These are phyloP conservation scores for Schizophyllum commune DNA, from an alignment of 1,284 basidiomycete genomes.

Conservation along the genomic window DNA sequence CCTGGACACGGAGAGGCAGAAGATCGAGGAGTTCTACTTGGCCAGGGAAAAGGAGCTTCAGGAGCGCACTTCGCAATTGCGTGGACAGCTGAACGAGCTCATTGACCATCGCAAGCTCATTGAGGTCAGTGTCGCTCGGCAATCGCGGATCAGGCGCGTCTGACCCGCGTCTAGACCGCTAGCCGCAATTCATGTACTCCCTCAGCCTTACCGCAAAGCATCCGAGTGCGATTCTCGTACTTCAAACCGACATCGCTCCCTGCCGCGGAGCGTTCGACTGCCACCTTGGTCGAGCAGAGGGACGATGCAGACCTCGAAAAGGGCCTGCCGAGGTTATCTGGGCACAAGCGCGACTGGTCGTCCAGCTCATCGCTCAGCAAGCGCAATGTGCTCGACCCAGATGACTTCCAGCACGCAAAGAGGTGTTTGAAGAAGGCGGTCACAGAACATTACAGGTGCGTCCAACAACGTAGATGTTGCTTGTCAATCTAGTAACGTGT, in stretches of 20 bases:
- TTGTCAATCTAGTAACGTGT: too few species aligned
- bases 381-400: slow-evolving; percentile 41
- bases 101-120: slow-evolving; percentile 61
- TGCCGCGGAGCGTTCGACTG: too few species aligned
- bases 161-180: too few species aligned
- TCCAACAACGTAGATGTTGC: slow-evolving; percentile 1
- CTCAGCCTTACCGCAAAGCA: not conserved
- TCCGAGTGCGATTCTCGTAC: too few species aligned
- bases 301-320: not conserved
- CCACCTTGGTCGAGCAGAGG: not conserved
- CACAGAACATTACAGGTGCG: slow-evolving; percentile 77
- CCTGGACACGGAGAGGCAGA: slow-evolving; percentile 70
- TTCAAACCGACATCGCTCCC: too few species aligned
- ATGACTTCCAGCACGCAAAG: slow-evolving; percentile 77
- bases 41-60: slow-evolving; percentile 67
- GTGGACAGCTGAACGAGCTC: slow-evolving; percentile 70
- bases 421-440: slow-evolving; percentile 78
- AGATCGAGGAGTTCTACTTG: slow-evolving; percentile 80
- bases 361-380: not conserved
- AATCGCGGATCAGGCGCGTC: too few species aligned
- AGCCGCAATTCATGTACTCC: not conserved
- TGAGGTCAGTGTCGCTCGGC: slow-evolving; percentile 37
- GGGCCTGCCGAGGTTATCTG: not conserved
- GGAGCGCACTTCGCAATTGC: slow-evolving; percentile 41
- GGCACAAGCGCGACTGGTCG: not conserved